Conservation (phyloP, 2,329 filamentous ascomycete species). For the Penicillium sp. region DNA sequence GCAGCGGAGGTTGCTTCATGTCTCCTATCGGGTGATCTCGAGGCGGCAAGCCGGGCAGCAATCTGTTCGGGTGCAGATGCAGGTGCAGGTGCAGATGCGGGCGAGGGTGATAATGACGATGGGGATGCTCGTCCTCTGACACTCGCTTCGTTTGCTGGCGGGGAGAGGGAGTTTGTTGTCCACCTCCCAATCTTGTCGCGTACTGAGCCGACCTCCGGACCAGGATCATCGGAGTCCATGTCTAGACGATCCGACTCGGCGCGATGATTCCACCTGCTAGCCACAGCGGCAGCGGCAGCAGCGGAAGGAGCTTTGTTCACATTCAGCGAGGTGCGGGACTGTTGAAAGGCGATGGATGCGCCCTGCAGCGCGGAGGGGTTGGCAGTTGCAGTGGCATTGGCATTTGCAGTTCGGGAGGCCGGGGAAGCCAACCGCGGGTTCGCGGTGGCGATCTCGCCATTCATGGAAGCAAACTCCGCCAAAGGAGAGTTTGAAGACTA, state of each 20-base stretch:
- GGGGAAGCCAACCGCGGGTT: slow-evolving; percentile 33
- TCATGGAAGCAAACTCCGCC: slow-evolving; percentile 30
- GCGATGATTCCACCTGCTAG: slow-evolving; percentile 24
- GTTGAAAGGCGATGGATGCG: slow-evolving; percentile 42
- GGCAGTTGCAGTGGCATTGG: no score
- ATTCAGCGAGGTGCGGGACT: slow-evolving; percentile 23
- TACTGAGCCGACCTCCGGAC: slow-evolving; percentile 41
- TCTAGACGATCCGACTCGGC: slow-evolving; percentile 14
- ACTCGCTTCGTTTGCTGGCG: slow-evolving; percentile 11
- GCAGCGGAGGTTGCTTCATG: slow-evolving; percentile 13
- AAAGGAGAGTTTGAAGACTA: slow-evolving; percentile 1
- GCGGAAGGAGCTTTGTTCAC: slow-evolving; percentile 22
- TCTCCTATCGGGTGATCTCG: slow-evolving; percentile 30
- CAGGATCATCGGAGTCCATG: slow-evolving; percentile 27
- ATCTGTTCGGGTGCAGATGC: slow-evolving; percentile 38
- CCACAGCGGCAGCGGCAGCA: slow-evolving; percentile 23
- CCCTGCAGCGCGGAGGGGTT: slow-evolving; percentile 40
- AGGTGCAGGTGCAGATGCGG: slow-evolving; percentile 17
- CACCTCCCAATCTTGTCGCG: slow-evolving; percentile 45
- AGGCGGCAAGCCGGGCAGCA: slow-evolving; percentile 41
- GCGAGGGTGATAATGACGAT: slow-evolving; percentile 17
- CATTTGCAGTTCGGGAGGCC: slow-evolving; percentile 29
- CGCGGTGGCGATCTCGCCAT: slow-evolving; percentile 36
- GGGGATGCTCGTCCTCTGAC: slow-evolving; percentile 17
- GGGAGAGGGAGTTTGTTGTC: slow-evolving; percentile 26